Conservation (phyloP, 2,329 filamentous ascomycete species). For the Colletotrichum somersetense region DNA sequence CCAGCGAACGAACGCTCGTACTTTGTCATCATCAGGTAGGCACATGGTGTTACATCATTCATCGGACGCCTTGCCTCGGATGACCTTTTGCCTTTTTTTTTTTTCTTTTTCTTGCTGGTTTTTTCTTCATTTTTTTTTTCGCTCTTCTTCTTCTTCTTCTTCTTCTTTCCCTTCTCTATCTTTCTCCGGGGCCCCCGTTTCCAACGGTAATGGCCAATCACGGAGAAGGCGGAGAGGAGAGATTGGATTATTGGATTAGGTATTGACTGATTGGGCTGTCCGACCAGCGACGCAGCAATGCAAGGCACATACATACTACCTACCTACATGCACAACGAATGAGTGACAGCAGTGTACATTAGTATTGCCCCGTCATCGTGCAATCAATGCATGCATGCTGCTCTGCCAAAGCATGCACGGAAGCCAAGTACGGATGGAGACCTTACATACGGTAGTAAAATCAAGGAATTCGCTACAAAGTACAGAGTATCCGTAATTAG, state of each 20-base stretch:
- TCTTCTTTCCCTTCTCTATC: background rate
- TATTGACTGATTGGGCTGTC: background rate
- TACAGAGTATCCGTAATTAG: background rate
- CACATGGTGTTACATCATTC: background rate
- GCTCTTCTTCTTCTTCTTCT: background rate
- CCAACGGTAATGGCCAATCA: slow-evolving; percentile 11
- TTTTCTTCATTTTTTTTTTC: no score
- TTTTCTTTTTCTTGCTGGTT: no score
- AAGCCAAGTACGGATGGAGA: background rate
- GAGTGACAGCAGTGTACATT: background rate
- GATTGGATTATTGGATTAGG: slow-evolving; percentile 2
- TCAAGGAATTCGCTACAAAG: background rate
- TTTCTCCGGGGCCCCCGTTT: background rate
- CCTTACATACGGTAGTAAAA: no score
- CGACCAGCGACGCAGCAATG: background rate
- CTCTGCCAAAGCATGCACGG: background rate
- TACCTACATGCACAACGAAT: background rate
- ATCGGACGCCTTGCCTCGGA: slow-evolving; percentile 7
- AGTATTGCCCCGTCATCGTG: no score
- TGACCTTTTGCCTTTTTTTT: background rate
- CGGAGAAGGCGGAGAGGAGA: background rate
- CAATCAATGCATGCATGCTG: background rate
- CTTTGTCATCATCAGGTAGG: background rate
- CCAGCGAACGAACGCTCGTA: background rate
- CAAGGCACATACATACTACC: background rate